Percentiles rank a stretch among this genome's conserved stretches.
phyloP scores from a whole-genome alignment of 2,329 filamentous ascomycete genomes.

The Ambrosiella xylebori region DNA sequence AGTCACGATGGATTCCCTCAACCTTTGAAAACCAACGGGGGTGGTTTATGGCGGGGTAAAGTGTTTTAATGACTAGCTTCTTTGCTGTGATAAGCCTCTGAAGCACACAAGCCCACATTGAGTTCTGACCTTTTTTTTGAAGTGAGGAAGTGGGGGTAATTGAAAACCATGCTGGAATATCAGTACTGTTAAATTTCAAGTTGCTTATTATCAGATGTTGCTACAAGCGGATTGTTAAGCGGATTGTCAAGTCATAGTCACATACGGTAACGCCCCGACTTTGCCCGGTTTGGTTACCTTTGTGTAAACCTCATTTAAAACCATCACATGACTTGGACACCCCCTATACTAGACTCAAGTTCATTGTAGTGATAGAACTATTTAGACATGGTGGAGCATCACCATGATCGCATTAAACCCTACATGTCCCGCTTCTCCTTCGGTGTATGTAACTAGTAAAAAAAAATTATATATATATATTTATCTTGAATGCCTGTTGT shows the following conservation, averaged over 20 bases:
- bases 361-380: no score
- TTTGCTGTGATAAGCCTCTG: conserved; percentile 6
- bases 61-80: conserved; percentile 6
- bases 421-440: not conserved
- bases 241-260: no score
- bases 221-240: no score
- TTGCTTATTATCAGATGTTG: no score
- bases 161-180: no score
- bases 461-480: no score
- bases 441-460: no score
- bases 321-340: not conserved
- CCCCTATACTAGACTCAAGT: no score
- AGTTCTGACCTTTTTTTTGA: not conserved
- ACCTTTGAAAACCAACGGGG: not conserved
- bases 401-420: not conserved
- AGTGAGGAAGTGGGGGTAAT: not conserved
- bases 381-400: not conserved
- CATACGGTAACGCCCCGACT: no score
- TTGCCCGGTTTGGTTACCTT: no score
- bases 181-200: no score
- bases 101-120: not conserved
- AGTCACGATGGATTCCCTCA: conserved; percentile 9
- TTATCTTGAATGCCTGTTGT: no score
- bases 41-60: conserved; percentile 9
- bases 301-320: not conserved